Base-by-base conservation (phyloP, 2,329 filamentous ascomycete genomes). In the Nigrospora oryzae region DNA sequence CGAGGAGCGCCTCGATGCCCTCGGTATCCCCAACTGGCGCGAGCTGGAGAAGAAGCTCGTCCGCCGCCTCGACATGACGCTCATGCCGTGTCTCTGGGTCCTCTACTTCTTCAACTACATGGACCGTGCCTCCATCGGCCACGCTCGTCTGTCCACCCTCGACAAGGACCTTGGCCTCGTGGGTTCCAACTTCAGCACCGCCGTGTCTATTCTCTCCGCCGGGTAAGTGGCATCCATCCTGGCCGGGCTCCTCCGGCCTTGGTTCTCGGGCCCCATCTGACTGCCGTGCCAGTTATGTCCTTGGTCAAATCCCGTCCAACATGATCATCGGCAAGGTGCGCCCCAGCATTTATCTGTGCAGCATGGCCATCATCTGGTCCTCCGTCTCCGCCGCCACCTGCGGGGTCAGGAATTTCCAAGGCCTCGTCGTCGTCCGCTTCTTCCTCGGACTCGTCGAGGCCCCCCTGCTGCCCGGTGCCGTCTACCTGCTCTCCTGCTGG, bases 381-480 rank as follows among this genome's bases (percentile, higher is more conserved):
- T 2, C 38, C 5, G 36, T 43, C 5, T 32, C 19, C 11, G 42
- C 34, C 12, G n/a, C 38, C 28, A 43, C 42, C 15, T 14, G 34
- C 19, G 15, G 37, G 16, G 42, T 38, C 11, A 34, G 38, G 5
- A 38, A 43, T 8, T 42, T 34, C 30, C 19, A 15, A 28, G 39
- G 33, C 5, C 44, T 46, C 5, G 19, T 46, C 5, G 36, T 32
- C 19, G 37, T 39, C 12, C 41, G 41, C 3, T 40, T 69, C 42
- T 56, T 70, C 31, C 56, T 71, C 1, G 69, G 68, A 7, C 61
- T 65, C 17, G 59, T 65, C 28, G 68, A 72, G 49, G 70, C 72
- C 1, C 69, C 69, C 23, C 23, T 28, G 5, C 23, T 28, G 23
- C 23, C 23, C 23, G 23, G 23, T 7, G 23, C 23, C 23, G 23